Conservation (phyloP, 495 filamentous ascomycete genomes). For the Lentithecium fluviatile region DNA sequence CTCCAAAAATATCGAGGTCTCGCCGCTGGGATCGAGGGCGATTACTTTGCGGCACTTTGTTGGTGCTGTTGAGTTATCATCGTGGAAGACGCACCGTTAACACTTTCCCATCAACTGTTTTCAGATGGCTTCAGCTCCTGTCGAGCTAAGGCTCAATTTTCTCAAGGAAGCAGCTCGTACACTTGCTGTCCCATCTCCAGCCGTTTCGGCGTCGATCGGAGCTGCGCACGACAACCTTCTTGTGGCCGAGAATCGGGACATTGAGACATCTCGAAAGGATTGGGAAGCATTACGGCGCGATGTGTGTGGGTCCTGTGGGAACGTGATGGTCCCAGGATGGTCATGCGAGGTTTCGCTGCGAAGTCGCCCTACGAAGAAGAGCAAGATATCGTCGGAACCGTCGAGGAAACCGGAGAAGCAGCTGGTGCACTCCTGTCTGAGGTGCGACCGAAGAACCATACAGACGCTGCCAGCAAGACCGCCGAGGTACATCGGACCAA, state of each 20-base stretch:
- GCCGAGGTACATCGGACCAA: conserved; percentile 11
- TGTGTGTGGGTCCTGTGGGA: conserved; percentile 55
- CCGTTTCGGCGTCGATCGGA: conserved; percentile 52
- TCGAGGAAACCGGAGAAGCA: conserved; percentile 42
- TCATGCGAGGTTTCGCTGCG: conserved; percentile 39
- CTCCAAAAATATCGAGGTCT: too few species aligned
- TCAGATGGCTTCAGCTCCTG: not conserved
- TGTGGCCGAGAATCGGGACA: conserved; percentile 44
- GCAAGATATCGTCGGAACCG: conserved; percentile 20
- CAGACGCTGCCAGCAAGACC: conserved; percentile 14
- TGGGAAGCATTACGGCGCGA: conserved; percentile 47
- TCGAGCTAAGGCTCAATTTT: conserved; percentile 36
- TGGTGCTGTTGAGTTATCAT: too few species aligned
- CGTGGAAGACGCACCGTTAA: too few species aligned
- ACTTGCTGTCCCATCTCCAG: conserved; percentile 47
- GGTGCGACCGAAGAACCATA: conserved; percentile 30
- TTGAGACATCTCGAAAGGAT: conserved; percentile 31
- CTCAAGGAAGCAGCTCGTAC: conserved; percentile 49
- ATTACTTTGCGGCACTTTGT: too few species aligned
- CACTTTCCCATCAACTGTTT: too few species aligned
- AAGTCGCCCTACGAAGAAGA: not conserved
- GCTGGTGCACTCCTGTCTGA: conserved; percentile 30
- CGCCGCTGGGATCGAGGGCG: too few species aligned
- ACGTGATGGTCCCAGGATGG: conserved; percentile 46
- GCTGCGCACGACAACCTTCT: conserved; percentile 46